Percentiles rank a stretch among this genome's conserved stretches.
These are phyloP conservation scores for Delonix regia DNA, from an alignment of 306 rosid species.

Conservation along the genomic window DNA sequence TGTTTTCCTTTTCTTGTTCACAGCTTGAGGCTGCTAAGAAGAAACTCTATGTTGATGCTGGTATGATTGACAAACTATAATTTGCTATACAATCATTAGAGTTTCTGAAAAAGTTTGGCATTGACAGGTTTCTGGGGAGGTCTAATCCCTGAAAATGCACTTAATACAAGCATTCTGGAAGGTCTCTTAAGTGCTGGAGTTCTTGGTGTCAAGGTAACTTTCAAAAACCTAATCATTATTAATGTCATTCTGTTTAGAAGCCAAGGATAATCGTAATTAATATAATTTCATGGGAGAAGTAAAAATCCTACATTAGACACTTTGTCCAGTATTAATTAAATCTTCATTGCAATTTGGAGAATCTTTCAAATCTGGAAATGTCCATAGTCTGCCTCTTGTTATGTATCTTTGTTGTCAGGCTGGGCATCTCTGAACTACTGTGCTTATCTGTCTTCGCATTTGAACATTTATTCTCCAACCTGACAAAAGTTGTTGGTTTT, in stretches of 20 bases:
- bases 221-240: conserved; percentile 20
- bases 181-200: conserved; percentile 84
- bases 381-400: conserved; percentile 17
- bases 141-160: conserved; percentile 90
- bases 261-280: not conserved
- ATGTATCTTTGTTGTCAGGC: not conserved
- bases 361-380: conserved; percentile 29
- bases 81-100: conserved; percentile 17
- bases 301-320: not conserved
- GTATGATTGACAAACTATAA: conserved; percentile 51
- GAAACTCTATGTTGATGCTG: conserved; percentile 83
- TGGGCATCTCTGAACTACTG: conserved; percentile 9
- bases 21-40: conserved; percentile 75
- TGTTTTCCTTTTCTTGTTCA: conserved; percentile 16
- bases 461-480: not conserved
- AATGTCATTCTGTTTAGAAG: conserved; percentile 23
- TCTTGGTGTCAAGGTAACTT: conserved; percentile 86
- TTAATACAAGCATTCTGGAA: conserved; percentile 71
- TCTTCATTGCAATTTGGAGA: not conserved
- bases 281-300: not conserved
- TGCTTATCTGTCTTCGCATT: conserved; percentile 3
- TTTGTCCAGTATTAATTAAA: not conserved
- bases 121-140: conserved; percentile 98
- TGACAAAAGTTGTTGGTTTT: not conserved
- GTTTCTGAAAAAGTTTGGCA: conserved; percentile 29